Percentiles rank a stretch among this genome's conserved stretches.
Evolutionary conservation across 768 basidiomycete species (phyloP).

Genomic region (Suillus alpinus): DNA sequence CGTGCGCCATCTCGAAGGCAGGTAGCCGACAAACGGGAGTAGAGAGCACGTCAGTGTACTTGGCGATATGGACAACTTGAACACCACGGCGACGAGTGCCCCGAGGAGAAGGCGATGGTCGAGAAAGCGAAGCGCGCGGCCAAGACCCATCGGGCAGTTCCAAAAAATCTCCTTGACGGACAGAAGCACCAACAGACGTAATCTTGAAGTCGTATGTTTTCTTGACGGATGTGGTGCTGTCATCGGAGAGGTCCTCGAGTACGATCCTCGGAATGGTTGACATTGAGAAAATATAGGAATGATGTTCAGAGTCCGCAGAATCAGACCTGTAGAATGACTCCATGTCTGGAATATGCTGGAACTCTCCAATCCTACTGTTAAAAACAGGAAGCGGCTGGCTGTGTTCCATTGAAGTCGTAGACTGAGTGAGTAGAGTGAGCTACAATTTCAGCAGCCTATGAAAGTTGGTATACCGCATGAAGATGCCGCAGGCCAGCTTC

Average conservation of each 20-base stretch:
- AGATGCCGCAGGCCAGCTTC: neutral
- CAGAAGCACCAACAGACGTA: conserved; percentile 3
- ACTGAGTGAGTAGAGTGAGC: neutral
- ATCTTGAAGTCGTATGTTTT: conserved; percentile 9
- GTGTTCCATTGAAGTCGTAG: neutral
- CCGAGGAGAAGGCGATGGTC: neutral
- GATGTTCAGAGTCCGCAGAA: conserved; percentile 24
- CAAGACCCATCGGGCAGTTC: neutral
- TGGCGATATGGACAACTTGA: neutral
- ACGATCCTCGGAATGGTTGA: conserved; percentile 27
- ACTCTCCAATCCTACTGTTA: neutral
- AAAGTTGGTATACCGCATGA: neutral
- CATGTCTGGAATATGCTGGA: conserved; percentile 6
- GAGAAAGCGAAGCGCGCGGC: neutral
- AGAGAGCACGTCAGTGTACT: neutral
- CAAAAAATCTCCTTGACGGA: conserved; percentile 7
- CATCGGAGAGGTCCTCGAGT: conserved; percentile 11
- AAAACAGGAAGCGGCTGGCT: neutral
- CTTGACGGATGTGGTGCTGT: neutral
- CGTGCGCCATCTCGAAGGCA: neutral
- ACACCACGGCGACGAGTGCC: neutral
- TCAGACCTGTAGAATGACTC: conserved; percentile 23
- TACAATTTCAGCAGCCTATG: no score
- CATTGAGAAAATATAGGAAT: conserved; percentile 23
- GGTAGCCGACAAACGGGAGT: neutral